phyloP scores from a whole-genome alignment of 2,329 filamentous ascomycete genomes.

The Penicillium sp. region DNA sequence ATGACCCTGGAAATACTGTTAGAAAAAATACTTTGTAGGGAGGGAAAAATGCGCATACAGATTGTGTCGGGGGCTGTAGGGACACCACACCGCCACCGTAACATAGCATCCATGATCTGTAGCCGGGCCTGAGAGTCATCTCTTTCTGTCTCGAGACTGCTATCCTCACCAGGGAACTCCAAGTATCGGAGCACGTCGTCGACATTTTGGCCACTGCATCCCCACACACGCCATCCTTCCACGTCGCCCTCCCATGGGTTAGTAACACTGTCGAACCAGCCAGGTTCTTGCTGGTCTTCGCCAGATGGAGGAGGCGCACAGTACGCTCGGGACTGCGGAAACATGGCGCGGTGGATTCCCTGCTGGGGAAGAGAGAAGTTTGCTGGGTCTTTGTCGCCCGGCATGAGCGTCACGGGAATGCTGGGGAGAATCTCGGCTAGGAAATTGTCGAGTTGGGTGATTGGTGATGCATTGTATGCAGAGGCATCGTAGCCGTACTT shows the following conservation, averaged over 20 bases:
- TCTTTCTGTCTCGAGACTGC: slow-evolving; percentile 20
- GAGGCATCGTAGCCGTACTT: slow-evolving; percentile 94
- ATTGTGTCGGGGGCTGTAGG: slow-evolving; percentile 94
- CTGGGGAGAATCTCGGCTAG: slow-evolving; percentile 74
- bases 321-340: slow-evolving; percentile 69
- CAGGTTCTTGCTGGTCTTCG: slow-evolving; percentile 44
- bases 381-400: slow-evolving; percentile 78
- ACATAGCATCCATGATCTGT: slow-evolving; percentile 89
- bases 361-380: slow-evolving; percentile 89
- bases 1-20: slow-evolving; percentile 61
- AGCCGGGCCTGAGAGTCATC: slow-evolving; percentile 62
- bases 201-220: slow-evolving; percentile 85
- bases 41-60: slow-evolving; percentile 54
- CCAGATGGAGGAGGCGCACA: slow-evolving; percentile 37
- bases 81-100: slow-evolving; percentile 83
- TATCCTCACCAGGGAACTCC: slow-evolving; percentile 42
- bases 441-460: slow-evolving; percentile 76
- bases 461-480: slow-evolving; percentile 80
- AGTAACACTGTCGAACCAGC: slow-evolving; percentile 83
- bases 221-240: slow-evolving; percentile 82
- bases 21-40: slow-evolving; percentile 1
- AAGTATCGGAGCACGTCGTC: slow-evolving; percentile 93
- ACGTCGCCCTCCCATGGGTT: slow-evolving; percentile 91
- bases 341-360: slow-evolving; percentile 86
- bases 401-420: slow-evolving; percentile 82